Evolutionary conservation across 108 stramenopile species (phyloP), one percentile per base, ranked within the genome.

Genomic region (Nitzschia sp.): DNA sequence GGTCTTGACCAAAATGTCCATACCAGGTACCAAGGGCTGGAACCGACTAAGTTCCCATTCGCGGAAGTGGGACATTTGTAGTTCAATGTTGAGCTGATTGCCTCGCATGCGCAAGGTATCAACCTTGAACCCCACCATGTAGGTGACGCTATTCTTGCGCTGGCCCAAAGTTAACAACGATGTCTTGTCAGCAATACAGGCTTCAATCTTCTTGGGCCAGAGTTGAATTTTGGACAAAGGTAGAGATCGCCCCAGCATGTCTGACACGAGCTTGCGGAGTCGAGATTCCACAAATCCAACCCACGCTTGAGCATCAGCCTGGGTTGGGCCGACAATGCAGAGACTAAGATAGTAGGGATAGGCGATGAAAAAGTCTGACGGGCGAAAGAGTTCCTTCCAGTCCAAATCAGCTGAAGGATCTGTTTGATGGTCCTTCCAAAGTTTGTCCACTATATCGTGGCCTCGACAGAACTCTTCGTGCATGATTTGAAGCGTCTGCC

Each of bases 341-440:
- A 98, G 57, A 36, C 92, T 95, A 45, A 99, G 63, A 79, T 99
- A 99, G 54, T 94, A 79, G 19, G 94, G 92, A 69, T 98, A 99
- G 21, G 82, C 70, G 72, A 97, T 87, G 70, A 98, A 99, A 65
- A 99, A 99, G 59, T 99, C 98, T 3, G 94, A 94, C 0, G 93
- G 95, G 60, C 89, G 78, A 59, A 98, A 95, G 23, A 99, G 71
- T 56, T 82, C 82, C 8, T 59, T 80, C 97, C 96, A 99, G 33
- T 85, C 64, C 32, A 81, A 45, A 18, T 34, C 18, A 21, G 59
- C 56, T 0, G 27, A 64, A 56, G 25, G 76, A 77, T 30, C 78
- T 53, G 82, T 32, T 59, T 81, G 56, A 70, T 85, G 86, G 24
- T 90, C 74, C 53, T 88, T 91, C 85, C 88, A 91, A 66, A 96